Base-by-base conservation (phyloP, 306 rosid genomes). In the Oxytropis ochrocephala region DNA sequence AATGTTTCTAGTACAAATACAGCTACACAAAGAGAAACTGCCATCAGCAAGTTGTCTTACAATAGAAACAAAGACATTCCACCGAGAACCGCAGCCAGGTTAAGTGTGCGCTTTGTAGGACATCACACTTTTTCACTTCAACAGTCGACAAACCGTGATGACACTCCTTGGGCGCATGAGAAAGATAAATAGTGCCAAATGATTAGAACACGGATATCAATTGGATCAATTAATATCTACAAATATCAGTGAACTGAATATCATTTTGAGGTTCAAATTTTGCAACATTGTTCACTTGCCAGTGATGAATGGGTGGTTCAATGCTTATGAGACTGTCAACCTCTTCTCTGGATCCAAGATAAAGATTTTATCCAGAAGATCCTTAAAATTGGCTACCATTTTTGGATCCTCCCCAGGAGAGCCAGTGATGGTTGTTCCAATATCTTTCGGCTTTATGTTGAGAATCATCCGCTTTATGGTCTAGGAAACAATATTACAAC, bases 241-340 rank as follows among this genome's bases (percentile, higher is more conserved):
- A 88, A 84, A 83, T 80, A 94, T 83, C 87, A 90, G 89, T 77
- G 30, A n/a, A n/a, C n/a, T n/a, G n/a, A 86, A 86, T 87, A 81
- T 76, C 84, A 80, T 81, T 80, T 86, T 80, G 48, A 87, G 82
- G 79, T 95, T 88, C 87, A 88, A 88, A 83, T 82, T 84, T 90
- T 82, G 92, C 92, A 75, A 83, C 97, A 84, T 81, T 82, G 78
- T 79, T 93, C 99, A 94, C 99, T 94, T 91, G 96, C 99, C 99
- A 74, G 96, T 91, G 92, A 95, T 91, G 92, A 95, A 95, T 7
- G 97, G 91, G 83, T 95, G 99, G 80, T 78, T 91, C 85, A 95
- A 74, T 73, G 96, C 99, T 78, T 95, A 97, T 60, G 96, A 87
- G 35, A 91, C 99, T 24, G 97, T 95, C 91, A 95, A 69, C 83